phyloP scores from a whole-genome alignment of 768 basidiomycete species.

The Termitomyces bulborhizus region DNA sequence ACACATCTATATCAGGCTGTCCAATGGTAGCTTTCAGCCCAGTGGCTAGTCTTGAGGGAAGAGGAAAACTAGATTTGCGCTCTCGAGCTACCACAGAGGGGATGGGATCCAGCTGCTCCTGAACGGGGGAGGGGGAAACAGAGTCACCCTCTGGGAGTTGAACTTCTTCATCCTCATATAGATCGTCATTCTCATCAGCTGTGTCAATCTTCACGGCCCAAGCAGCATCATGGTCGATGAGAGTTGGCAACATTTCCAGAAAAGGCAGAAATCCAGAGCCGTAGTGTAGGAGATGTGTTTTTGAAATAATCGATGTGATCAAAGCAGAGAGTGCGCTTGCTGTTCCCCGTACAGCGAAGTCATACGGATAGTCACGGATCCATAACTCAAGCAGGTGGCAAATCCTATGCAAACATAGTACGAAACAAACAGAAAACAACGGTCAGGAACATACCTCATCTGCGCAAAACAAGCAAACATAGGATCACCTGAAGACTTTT shows the following conservation, averaged over 20 bases:
- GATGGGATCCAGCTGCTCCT: slow-evolving; percentile 15
- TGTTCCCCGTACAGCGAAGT: slow-evolving; percentile 75
- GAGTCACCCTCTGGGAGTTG: slow-evolving; percentile 13
- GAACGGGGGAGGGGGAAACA: slow-evolving; percentile 17
- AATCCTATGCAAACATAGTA: slow-evolving; percentile 41
- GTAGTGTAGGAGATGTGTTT: slow-evolving; percentile 80
- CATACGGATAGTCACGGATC: slow-evolving; percentile 69
- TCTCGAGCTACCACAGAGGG: slow-evolving; percentile 37
- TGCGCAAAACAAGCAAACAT: slow-evolving; percentile 87
- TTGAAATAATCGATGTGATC: slow-evolving; percentile 72
- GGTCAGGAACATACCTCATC: slow-evolving; percentile 53
- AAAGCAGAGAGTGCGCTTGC: slow-evolving; percentile 67
- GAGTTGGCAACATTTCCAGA: slow-evolving; percentile 55
- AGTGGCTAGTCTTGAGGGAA: slow-evolving; percentile 36
- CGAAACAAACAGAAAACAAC: slow-evolving; percentile 1
- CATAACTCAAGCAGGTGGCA: slow-evolving; percentile 75
- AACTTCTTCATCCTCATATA: slow-evolving; percentile 52
- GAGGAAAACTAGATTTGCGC: slow-evolving; percentile 64
- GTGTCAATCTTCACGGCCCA: slow-evolving; percentile 68
- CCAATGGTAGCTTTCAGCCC: slow-evolving; percentile 19
- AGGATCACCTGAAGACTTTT: slow-evolving; percentile 61
- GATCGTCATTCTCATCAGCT: slow-evolving; percentile 59
- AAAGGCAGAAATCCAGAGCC: slow-evolving; percentile 81
- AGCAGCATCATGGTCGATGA: slow-evolving; percentile 61
- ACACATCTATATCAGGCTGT: slow-evolving; percentile 30